Base-by-base conservation (phyloP, 2,329 filamentous ascomycete species). In the Botrytis fragariae region DNA sequence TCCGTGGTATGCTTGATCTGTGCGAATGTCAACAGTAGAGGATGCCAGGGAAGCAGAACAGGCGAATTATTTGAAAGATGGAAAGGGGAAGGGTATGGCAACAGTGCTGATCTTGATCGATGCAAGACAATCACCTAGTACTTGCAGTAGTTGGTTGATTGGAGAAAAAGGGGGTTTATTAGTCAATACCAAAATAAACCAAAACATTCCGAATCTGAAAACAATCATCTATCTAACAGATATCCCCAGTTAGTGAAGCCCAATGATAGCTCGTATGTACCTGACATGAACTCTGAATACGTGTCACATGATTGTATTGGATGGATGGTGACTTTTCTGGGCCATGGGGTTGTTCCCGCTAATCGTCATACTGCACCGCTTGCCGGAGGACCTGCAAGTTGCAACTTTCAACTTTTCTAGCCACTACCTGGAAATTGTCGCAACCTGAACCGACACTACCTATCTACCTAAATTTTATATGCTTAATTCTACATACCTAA, bases 251-350 rank as follows among this genome's bases (percentile, higher is more conserved):
- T 18, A n/a, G 25, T 62, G 60, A 62, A 62, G 60, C 14, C 60
- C 60, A 62, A 42, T 62, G 37, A 68, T 54, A 39, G 45, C 45
- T 68, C 64, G n/a, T 22, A 68, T 25, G 64, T 68, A 68, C 64
- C 64, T 68, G 64, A 54, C 64, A 68, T 68, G 45, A 29, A 54
- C 12, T 32, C 5, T 44, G 25, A 35, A 39, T 48, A 45, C n/a
- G 42, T 65, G 62, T 65, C 62, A 65, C 62, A 65, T 65, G 62
- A 65, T 25, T 6, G 37, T 44, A 42, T 44, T 44, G 37, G 16
- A 44, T 32, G 9, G 25, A 63, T 44, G 61, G n/a, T 44, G 37
- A 63, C 61, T 63, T 64, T 45, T 12, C 32, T 29, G 37, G 42
- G 61, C 37, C 25, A 44, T 64, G 61, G 61, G 37, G 61, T 6